Evolutionary conservation across 2,329 filamentous ascomycete genomes (phyloP).

Genomic region (Beauveria caledonica): DNA sequence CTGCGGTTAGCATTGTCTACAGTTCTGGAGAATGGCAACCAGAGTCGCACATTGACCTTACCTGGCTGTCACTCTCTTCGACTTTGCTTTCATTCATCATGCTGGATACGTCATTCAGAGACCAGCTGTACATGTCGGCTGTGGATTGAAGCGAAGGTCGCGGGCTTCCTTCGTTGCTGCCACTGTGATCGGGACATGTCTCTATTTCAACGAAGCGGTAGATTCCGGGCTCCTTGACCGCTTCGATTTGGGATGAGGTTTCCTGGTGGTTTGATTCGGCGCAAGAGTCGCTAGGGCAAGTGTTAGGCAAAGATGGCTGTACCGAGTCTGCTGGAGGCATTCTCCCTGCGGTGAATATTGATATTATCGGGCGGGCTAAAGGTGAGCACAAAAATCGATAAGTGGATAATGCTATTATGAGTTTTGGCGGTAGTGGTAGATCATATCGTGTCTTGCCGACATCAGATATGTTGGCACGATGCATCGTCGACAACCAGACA

Average conservation of each 20-base stretch:
- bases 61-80: background rate
- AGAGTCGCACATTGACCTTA: background rate
- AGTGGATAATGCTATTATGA: background rate
- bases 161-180: background rate
- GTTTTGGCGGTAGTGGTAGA: background rate
- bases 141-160: background rate
- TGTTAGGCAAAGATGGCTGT: background rate
- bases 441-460: background rate
- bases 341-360: background rate
- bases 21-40: background rate
- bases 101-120: constrained; percentile 6
- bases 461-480: background rate
- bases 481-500: no score
- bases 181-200: background rate
- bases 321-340: background rate
- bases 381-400: background rate
- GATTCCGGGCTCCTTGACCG: background rate
- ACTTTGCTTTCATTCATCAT: background rate
- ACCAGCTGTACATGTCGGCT: background rate
- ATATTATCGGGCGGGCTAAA: background rate
- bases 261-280: background rate
- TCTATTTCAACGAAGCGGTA: background rate
- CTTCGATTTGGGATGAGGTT: background rate
- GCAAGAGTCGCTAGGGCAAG: background rate
- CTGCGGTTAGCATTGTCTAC: background rate